Evolutionary conservation across 2,329 filamentous ascomycete genomes (phyloP).

Genomic region (Fusarium citri): DNA sequence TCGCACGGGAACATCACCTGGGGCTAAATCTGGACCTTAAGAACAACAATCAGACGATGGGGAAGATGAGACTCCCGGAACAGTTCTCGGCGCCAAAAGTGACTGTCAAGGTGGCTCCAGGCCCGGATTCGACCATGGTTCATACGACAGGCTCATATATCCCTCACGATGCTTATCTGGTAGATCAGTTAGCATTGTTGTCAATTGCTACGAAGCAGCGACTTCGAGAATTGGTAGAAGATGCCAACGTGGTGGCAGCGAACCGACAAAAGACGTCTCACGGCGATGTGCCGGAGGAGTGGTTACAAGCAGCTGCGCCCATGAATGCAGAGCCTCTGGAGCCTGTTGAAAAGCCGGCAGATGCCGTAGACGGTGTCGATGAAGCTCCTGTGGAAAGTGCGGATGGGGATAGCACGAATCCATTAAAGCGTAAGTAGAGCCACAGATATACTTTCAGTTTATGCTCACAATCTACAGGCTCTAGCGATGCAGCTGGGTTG

Average conservation of each 20-base stretch:
- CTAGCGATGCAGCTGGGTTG: conserved; percentile 51
- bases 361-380: conserved; percentile 33
- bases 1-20: conserved; percentile 69
- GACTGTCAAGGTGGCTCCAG: conserved; percentile 65
- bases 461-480: conserved; percentile 51
- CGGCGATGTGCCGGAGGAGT: conserved; percentile 81
- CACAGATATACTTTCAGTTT: not conserved
- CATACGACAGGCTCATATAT: conserved; percentile 76
- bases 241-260: conserved; percentile 76
- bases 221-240: conserved; percentile 79
- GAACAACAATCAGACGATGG: conserved; percentile 57
- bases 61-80: conserved; percentile 61
- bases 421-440: conserved; percentile 68
- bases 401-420: conserved; percentile 64
- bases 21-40: conserved; percentile 67
- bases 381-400: conserved; percentile 56
- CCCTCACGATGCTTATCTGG: conserved; percentile 78
- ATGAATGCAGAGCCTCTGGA: conserved; percentile 56
- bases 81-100: conserved; percentile 65
- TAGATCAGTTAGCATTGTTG: conserved; percentile 84
- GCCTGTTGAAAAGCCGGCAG: conserved; percentile 40
- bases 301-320: conserved; percentile 75
- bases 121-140: conserved; percentile 72
- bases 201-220: conserved; percentile 87
- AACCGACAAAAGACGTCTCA: conserved; percentile 83